phyloP scores from a whole-genome alignment of 495 filamentous ascomycete genomes.

The Hypoxylon trugodes region DNA sequence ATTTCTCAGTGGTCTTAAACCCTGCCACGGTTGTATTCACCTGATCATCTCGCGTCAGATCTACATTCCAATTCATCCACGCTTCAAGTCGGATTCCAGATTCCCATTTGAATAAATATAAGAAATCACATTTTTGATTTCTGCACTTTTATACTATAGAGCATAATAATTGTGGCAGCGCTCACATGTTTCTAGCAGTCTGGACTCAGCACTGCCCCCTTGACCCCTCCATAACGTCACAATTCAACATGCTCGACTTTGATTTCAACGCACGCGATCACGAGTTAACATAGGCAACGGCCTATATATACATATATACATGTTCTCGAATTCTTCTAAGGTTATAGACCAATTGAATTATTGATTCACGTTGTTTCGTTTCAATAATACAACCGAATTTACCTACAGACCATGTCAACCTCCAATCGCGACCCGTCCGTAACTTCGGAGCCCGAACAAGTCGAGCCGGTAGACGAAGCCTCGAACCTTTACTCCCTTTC shows the following conservation, averaged over 20 bases:
- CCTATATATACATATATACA: background rate
- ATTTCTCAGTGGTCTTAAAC: background rate
- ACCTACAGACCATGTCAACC: constrained; percentile 37
- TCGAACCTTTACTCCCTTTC: constrained; percentile 57
- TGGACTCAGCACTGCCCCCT: constrained; percentile 10
- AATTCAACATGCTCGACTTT: constrained; percentile 27
- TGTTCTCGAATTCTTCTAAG: too few species aligned
- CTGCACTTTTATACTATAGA: background rate
- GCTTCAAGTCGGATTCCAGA: background rate
- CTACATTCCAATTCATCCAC: background rate
- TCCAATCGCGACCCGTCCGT: constrained; percentile 41
- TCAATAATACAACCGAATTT: background rate
- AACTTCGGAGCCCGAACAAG: constrained; percentile 46
- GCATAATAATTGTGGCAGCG: background rate
- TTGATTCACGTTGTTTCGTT: too few species aligned
- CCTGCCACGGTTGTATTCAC: background rate
- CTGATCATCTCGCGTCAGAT: background rate
- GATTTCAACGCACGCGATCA: constrained; percentile 24
- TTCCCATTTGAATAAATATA: background rate
- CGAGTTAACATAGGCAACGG: constrained; percentile 28
- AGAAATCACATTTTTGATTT: background rate
- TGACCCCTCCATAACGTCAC: constrained; percentile 38
- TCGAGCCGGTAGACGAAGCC: constrained; percentile 49
- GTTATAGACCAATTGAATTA: too few species aligned
- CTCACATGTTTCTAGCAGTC: constrained; percentile 17